Conservation (phyloP, 768 basidiomycete genomes). For the Lactarius quietus region DNA sequence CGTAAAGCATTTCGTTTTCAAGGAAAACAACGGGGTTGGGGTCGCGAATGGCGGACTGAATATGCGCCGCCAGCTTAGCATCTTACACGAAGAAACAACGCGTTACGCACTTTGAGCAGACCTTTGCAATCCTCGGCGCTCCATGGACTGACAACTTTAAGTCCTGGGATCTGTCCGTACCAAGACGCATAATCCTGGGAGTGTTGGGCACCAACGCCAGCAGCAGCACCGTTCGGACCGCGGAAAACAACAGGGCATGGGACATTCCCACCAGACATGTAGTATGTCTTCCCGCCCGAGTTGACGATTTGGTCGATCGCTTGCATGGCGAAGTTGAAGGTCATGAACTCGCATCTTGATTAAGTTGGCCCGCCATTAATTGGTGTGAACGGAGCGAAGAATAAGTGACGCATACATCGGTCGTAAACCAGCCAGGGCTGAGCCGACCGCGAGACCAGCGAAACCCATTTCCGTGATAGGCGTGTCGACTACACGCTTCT, state of each 20-base stretch:
- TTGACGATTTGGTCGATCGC: slow-evolving; percentile 99
- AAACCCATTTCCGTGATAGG: slow-evolving; percentile 99
- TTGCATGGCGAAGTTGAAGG: slow-evolving; percentile 99
- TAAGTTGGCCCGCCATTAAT: slow-evolving; percentile 22
- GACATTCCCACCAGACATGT: slow-evolving; percentile 99
- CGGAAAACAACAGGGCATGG: slow-evolving; percentile 99
- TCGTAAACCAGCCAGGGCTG: slow-evolving; percentile 90
- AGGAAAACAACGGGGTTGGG: slow-evolving; percentile 98
- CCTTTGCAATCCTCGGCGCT: slow-evolving; percentile 99
- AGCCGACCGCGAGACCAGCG: slow-evolving; percentile 92
- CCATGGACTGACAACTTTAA: slow-evolving; percentile 98
- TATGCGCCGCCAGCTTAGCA: not conserved
- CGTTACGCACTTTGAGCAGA: slow-evolving; percentile 73
- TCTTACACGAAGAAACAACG: not conserved
- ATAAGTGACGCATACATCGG: slow-evolving; percentile 61
- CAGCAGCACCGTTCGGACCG: slow-evolving; percentile 97
- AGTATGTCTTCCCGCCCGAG: slow-evolving; percentile 99
- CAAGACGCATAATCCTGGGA: slow-evolving; percentile 97
- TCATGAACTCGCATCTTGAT: slow-evolving; percentile 97
- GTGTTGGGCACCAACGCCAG: slow-evolving; percentile 96
- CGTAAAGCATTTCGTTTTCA: slow-evolving; percentile 99
- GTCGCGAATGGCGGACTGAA: slow-evolving; percentile 91
- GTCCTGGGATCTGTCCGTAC: slow-evolving; percentile 89
- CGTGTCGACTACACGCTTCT: slow-evolving; percentile 96
- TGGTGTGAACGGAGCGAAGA: slow-evolving; percentile 11